These are phyloP conservation scores for Phytopythium montanum DNA, from an alignment of 352 stramenopile genomes.

Conservation along the genomic window DNA sequence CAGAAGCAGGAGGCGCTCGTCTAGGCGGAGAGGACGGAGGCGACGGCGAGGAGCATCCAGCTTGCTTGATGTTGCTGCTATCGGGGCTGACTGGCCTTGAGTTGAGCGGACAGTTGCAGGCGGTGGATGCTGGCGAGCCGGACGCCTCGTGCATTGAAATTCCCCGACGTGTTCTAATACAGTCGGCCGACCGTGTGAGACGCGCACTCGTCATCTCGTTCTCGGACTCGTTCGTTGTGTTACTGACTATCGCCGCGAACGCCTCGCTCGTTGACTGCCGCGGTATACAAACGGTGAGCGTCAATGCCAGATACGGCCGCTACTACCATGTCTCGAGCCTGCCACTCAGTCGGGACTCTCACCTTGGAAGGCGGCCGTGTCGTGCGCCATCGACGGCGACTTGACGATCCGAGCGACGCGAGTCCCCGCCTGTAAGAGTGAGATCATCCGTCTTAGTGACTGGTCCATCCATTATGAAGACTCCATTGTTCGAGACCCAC, in stretches of 20 bases:
- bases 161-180: background rate
- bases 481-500: conserved; percentile 18
- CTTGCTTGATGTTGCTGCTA: background rate
- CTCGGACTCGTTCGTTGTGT: background rate
- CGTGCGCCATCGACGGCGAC: conserved; percentile 39
- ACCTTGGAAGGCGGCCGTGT: conserved; percentile 40
- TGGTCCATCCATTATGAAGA: background rate
- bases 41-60: background rate
- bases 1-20: conserved; percentile 52
- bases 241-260: background rate
- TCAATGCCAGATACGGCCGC: background rate
- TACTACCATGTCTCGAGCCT: background rate
- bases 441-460: too few relatives aligned
- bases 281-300: background rate
- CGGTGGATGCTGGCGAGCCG: background rate
- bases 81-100: background rate
- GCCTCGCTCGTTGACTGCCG: background rate
- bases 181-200: background rate
- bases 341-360: too few relatives aligned
- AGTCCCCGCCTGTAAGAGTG: conserved; percentile 21
- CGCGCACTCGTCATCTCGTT: background rate
- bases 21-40: background rate
- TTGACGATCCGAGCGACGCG: conserved; percentile 46
- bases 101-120: background rate
- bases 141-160: conserved; percentile 1